Conservation (phyloP, 257 asterid species). For the Sherardia arvensis region DNA sequence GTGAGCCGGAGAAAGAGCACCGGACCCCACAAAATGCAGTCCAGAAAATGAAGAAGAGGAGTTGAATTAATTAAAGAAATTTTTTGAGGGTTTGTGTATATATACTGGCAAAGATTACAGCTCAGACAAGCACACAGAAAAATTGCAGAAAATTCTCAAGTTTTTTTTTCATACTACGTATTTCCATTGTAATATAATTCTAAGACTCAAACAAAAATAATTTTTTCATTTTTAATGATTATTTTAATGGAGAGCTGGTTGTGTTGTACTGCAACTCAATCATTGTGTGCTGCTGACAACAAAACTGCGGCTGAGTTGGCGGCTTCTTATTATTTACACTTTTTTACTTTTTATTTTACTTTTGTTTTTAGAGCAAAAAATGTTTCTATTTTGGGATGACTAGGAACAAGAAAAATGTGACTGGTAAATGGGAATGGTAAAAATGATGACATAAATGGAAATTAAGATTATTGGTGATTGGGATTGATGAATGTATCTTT, state of each 20-base stretch:
- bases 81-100: background rate
- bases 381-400: background rate
- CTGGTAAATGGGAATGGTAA: background rate
- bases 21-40: background rate
- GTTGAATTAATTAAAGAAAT: background rate
- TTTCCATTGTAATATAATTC: background rate
- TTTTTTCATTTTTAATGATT: background rate
- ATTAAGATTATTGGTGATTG: background rate
- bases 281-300: slow-evolving; percentile 3
- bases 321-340: background rate
- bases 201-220: background rate
- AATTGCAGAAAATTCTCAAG: background rate
- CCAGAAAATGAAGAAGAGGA: background rate
- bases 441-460: background rate
- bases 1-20: background rate
- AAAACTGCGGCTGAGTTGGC: slow-evolving; percentile 6
- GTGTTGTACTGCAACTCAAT: slow-evolving; percentile 7
- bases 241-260: background rate
- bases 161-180: background rate
- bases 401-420: background rate
- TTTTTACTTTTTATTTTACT: background rate
- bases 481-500: background rate
- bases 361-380: background rate
- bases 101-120: background rate
- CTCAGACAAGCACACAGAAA: slow-evolving; percentile 2